Evolutionary conservation across 257 asterid species (phyloP).

Genomic region (Coffea eugenioides): DNA sequence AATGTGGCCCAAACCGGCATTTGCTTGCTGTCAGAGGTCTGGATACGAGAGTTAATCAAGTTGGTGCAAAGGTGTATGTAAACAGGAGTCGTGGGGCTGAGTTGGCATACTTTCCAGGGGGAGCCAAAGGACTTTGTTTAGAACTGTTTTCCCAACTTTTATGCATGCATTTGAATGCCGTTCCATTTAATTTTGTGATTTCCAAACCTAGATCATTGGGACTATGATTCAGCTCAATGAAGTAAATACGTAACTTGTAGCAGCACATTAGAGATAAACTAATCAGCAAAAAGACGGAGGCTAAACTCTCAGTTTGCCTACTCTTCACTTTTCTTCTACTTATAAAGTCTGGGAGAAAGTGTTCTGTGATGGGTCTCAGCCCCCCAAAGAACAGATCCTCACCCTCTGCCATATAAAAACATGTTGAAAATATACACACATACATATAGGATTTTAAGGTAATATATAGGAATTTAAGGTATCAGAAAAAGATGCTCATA

Average conservation of each 20-base stretch:
- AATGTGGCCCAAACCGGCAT: neutral
- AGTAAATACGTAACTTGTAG: neutral
- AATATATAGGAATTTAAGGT: neutral
- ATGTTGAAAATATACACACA: neutral
- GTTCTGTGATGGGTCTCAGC: too few relatives aligned
- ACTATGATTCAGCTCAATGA: too few relatives aligned
- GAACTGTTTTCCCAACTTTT: neutral
- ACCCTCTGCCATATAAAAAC: neutral
- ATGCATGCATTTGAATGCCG: neutral
- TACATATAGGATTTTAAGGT: too few relatives aligned
- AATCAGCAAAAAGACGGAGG: too few relatives aligned
- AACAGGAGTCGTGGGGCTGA: neutral
- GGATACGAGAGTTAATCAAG: neutral
- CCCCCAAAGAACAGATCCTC: too few relatives aligned
- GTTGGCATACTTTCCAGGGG: neutral
- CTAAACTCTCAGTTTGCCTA: too few relatives aligned
- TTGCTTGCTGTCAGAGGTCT: neutral
- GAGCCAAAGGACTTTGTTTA: neutral
- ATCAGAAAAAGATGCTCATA: neutral
- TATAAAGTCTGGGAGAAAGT: too few relatives aligned
- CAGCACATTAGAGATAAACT: too few relatives aligned
- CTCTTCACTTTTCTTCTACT: too few relatives aligned
- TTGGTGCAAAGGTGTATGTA: neutral
- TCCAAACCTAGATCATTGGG: neutral
- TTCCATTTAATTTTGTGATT: neutral